Base-by-base conservation (phyloP, 2,329 filamentous ascomycete genomes). In the Cladosporium austrohemisphaericum region DNA sequence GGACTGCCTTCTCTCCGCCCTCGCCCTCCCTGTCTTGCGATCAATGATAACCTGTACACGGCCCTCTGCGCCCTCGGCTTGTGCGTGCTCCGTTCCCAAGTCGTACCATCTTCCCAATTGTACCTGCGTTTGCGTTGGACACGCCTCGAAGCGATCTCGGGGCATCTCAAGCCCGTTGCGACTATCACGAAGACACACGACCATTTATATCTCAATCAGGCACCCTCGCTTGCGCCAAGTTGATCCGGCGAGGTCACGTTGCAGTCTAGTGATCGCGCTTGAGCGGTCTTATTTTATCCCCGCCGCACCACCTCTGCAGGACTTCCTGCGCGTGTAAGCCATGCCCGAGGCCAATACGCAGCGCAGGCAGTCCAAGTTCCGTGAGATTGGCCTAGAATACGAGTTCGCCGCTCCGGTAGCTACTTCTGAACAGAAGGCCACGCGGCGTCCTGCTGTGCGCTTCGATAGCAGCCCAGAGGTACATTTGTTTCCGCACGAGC, bases 381-480 rank as follows among this genome's bases (percentile, higher is more conserved):
- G 44, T 22, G 44, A 47, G 33, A 26, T 47, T 10, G 44, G 44
- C 25, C 44, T 47, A 28, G 44, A 47, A 47, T 38, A 47, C 44
- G 44, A 47, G 44, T 38, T 38, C 20, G 25, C 32, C 33, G 33
- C 25, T 22, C 33, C 44, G 37, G 23, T 33, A 47, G 44, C 35
- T 36, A 10, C 33, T 20, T 22, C 41, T 26, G 44, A 47, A 19
- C 44, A 37, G 25, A 18, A 16, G 18, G 33, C 33, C 33, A 47
- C 44, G 44, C 44, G 44, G 44, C 44, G 44, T 11, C 16, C 43
- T 36, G 43, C 32, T 20, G 44, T 47, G 31, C 44, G 44, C 26
- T 47, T 47, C 25, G 44, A 47, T 25, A 47, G 44, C 38, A 36
- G 31, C 23, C 44, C 44, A 38, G 16, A 47, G 32, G 44, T 47